Conservation (phyloP, 495 filamentous ascomycete genomes). For the Aspergillus campestris region DNA sequence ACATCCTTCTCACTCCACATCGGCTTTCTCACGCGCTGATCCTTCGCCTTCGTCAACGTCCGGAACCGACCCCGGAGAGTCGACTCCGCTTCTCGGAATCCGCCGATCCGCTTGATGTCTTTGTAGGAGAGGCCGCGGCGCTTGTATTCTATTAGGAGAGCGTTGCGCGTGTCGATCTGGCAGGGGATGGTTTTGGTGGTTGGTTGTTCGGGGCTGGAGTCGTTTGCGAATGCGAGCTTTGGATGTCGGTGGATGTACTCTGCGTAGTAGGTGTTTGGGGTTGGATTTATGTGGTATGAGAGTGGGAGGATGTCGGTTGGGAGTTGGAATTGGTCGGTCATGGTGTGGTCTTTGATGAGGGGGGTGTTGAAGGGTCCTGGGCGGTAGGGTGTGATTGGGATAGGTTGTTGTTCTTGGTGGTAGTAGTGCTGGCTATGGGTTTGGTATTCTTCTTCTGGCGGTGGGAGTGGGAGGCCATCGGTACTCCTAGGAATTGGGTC, state of each 20-base stretch:
- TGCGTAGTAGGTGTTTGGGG: background rate
- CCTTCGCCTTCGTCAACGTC: slow-evolving; percentile 68
- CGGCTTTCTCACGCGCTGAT: slow-evolving; percentile 67
- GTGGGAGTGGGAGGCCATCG: too few species aligned
- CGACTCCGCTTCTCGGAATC: slow-evolving; percentile 73
- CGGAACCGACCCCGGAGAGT: slow-evolving; percentile 76
- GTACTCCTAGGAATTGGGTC: too few species aligned
- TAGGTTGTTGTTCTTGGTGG: background rate
- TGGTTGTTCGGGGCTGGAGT: background rate
- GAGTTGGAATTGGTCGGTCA: background rate
- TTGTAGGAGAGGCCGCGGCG: slow-evolving; percentile 66
- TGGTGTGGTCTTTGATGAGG: background rate
- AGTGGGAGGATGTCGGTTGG: background rate
- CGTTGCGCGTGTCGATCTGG: slow-evolving; percentile 41
- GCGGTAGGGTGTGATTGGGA: background rate
- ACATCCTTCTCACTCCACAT: slow-evolving; percentile 72
- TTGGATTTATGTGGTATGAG: background rate
- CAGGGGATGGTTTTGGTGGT: slow-evolving; percentile 2
- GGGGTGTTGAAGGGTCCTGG: background rate
- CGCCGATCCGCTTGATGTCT: slow-evolving; percentile 58
- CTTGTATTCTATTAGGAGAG: slow-evolving; percentile 57
- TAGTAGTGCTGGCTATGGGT: too few species aligned
- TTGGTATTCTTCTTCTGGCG: too few species aligned
- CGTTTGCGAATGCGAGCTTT: too few species aligned
- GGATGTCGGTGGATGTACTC: background rate